Percentiles rank a stretch among this genome's conserved stretches.
Evolutionary conservation across 1,139 yeast species (phyloP).

Genomic region (Magnusiomyces fungicola): DNA sequence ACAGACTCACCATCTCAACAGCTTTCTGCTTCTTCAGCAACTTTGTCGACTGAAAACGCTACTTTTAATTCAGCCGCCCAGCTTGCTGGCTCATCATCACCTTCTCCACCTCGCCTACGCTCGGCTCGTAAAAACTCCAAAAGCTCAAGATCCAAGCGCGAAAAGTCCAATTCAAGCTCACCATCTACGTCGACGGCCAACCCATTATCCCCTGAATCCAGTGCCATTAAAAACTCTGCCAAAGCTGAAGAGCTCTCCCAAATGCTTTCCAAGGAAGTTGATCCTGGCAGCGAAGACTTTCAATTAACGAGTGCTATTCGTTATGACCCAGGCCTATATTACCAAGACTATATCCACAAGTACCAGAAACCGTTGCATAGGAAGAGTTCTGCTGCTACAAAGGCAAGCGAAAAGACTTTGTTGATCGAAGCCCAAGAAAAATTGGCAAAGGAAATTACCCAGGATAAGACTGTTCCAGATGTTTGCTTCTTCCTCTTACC

Average conservation of each 20-base stretch:
- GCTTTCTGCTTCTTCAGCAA: too few species aligned
- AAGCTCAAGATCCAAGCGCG: too few species aligned
- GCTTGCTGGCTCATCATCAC: too few species aligned
- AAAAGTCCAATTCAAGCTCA: too few species aligned
- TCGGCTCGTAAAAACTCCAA: too few species aligned
- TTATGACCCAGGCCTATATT: conserved; percentile 51
- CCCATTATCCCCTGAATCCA: background rate
- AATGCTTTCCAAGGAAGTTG: background rate
- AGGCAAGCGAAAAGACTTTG: background rate
- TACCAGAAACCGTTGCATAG: conserved; percentile 20
- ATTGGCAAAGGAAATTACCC: background rate
- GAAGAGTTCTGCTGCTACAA: background rate
- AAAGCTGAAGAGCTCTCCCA: background rate
- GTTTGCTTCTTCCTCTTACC: conserved; percentile 45
- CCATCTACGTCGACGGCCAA: too few species aligned
- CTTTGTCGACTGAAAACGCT: too few species aligned
- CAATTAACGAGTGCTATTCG: conserved; percentile 49
- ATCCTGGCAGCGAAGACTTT: background rate
- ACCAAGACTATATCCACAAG: background rate
- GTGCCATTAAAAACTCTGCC: background rate
- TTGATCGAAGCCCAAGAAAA: background rate
- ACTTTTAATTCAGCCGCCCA: too few species aligned
- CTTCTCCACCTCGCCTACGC: too few species aligned
- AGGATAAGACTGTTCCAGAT: conserved; percentile 11
- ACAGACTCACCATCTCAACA: too few species aligned